A percentile compares a stretch with the other conserved stretches of the same genome.
Evolutionary conservation across 2,329 filamentous ascomycete species (phyloP).

Genomic region (Incumbomyces lentus): DNA sequence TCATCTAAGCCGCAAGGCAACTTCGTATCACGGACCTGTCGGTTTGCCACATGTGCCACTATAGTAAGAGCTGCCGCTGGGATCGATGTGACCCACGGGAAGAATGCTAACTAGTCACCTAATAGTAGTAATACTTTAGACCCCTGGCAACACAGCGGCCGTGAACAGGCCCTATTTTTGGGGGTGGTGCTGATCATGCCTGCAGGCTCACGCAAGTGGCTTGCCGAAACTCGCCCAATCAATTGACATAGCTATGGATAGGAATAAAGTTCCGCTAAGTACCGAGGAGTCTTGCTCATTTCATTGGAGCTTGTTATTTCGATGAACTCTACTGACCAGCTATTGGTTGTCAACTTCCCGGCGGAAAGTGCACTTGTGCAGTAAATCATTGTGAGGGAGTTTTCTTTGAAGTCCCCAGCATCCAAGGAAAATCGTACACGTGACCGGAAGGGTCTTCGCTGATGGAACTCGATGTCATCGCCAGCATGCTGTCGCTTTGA

Average conservation of each 20-base stretch:
- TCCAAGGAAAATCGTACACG: no score
- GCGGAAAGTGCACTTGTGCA: background rate
- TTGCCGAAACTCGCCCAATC: background rate
- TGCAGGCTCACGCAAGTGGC: background rate
- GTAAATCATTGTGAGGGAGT: background rate
- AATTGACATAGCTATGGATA: background rate
- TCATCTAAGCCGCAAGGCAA: no score
- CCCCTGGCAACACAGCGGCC: background rate
- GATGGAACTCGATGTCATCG: no score
- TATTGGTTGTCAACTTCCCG: background rate
- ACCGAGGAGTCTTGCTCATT: background rate
- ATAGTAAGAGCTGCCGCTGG: no score
- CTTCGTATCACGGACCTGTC: no score
- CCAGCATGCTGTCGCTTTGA: no score
- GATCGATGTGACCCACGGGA: no score
- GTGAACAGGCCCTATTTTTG: background rate
- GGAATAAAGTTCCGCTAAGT: background rate
- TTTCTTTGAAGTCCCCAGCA: no score
- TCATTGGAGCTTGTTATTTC: background rate
- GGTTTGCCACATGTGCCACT: no score
- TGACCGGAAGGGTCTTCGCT: no score
- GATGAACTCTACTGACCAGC: background rate
- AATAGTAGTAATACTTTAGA: no score
- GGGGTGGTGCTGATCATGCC: background rate
- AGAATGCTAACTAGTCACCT: no score